phyloP scores from a whole-genome alignment of 192 early-diverging fungal species.

The Ambispora gerdemannii region DNA sequence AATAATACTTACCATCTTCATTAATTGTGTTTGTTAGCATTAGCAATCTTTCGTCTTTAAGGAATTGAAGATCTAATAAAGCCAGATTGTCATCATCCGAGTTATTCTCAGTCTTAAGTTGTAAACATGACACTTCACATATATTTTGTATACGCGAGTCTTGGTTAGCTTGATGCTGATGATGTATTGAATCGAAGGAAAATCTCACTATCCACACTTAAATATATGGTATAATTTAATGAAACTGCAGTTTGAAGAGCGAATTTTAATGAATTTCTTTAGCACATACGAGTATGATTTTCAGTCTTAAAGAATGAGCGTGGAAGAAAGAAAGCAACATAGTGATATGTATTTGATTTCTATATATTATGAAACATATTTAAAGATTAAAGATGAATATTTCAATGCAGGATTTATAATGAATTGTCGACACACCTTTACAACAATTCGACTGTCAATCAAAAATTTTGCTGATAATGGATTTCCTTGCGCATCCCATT shows the following conservation, averaged over 20 bases:
- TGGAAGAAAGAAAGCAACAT: slow-evolving; percentile 11
- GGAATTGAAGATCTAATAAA: slow-evolving; percentile 14
- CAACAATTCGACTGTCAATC: slow-evolving; percentile 11
- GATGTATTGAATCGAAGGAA: background rate
- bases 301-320: background rate
- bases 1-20: background rate
- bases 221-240: background rate
- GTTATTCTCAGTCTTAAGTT: background rate
- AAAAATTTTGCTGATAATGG: background rate
- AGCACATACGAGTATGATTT: background rate
- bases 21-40: background rate
- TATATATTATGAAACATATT: slow-evolving; percentile 2
- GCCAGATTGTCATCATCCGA: background rate
- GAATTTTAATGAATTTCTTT: background rate
- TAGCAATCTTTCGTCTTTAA: slow-evolving; percentile 21
- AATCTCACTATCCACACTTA: slow-evolving; percentile 24
- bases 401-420: background rate
- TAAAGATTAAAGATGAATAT: background rate
- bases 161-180: background rate
- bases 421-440: background rate
- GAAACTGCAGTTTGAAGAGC: background rate
- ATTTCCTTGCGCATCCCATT: background rate
- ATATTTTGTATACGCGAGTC: background rate
- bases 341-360: background rate
- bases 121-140: background rate